Base-by-base conservation (phyloP, 2,329 filamentous ascomycete species). In the Trichoderma guizhouense region DNA sequence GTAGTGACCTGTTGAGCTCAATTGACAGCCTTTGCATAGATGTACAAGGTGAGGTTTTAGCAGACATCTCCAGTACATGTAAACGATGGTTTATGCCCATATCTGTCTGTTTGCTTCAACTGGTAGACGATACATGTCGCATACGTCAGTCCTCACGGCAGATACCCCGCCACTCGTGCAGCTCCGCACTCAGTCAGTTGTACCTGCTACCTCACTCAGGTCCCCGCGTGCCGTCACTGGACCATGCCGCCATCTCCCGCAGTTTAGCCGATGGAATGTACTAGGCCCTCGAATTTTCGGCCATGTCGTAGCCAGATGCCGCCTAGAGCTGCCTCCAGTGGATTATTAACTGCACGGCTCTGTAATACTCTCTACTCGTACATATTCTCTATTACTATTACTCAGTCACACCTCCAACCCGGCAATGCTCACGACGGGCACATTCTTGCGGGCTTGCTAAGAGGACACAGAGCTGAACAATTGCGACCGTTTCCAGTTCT, bases 231-330 rank as follows among this genome's bases (percentile, higher is more conserved):
- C 55, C 55, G 55, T 58, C 55, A 47, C 61, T 63, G 61, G 39
- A 30, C 64, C 34, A 32, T 18, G 36, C 43, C 12, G 21, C 47
- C 18, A 11, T 43, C 64, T 21, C 28, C 64, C 64, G 77, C 75
- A 28, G 72, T 76, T 79, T 72, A 76, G 69, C 79, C 79, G 79
- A 74, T 77, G 72, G 78, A 78, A 79, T 76, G 76, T 78, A 77
- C 78, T 78, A 74, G 75, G 72, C 75, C 74, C 73, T 64, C 74
- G 71, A 74, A 79, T 78, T 76, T 62, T 71, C 73, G 71, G 77
- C 78, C 77, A 77, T 47, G 77, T 77, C 76, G 78, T 74, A 73
- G 76, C 74, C 75, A 76, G 74, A 62, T 62, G 76, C 77, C 77
- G 78, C 77, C 73, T 70, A 62, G 68, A 69, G 71, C 68, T 73